Evolutionary conservation across 192 early-diverging fungal genomes (phyloP).

Genomic region (Backusella luteola): DNA sequence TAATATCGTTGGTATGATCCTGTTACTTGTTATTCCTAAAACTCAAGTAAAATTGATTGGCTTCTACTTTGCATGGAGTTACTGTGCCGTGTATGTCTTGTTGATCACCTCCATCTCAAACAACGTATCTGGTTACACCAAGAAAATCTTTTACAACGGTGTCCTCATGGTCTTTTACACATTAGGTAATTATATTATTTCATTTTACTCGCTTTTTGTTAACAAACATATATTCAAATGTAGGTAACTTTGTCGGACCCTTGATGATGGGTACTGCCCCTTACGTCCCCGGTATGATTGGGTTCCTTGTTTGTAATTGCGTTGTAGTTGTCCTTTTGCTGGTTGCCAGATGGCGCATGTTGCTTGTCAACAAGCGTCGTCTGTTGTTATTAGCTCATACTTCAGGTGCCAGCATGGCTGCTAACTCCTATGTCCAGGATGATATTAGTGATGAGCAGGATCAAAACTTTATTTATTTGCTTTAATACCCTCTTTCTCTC

Average conservation of each 20-base stretch:
- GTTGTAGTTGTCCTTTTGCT: slow-evolving; percentile 10
- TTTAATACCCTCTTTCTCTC: slow-evolving; percentile 10
- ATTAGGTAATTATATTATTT: slow-evolving; percentile 15
- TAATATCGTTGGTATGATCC: slow-evolving; percentile 13
- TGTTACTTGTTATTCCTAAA: slow-evolving; percentile 16
- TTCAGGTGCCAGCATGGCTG: slow-evolving; percentile 3
- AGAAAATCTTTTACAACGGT: slow-evolving; percentile 24
- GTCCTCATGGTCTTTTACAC: slow-evolving; percentile 21
- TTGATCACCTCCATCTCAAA: slow-evolving; percentile 8
- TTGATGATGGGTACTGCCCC: slow-evolving; percentile 15
- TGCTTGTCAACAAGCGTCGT: slow-evolving; percentile 7
- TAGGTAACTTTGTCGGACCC: slow-evolving; percentile 22
- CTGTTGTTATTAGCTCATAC: slow-evolving; percentile 3
- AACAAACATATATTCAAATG: not conserved
- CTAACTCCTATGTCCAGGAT: not conserved
- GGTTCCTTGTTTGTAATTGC: slow-evolving; percentile 17
- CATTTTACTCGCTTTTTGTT: not conserved
- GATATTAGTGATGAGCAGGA: slow-evolving; percentile 20
- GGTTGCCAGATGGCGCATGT: slow-evolving; percentile 11
- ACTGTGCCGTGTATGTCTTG: slow-evolving; percentile 16
- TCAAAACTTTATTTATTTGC: slow-evolving; percentile 29
- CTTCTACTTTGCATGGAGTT: slow-evolving; percentile 9
- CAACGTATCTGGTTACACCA: slow-evolving; percentile 32
- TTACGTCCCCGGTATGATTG: slow-evolving; percentile 19
- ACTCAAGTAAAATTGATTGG: slow-evolving; percentile 12